Evolutionary conservation across 176 grass and related monocot species (phyloP), one percentile per base, ranked within the genome.

Genomic region (Areca catechu): DNA sequence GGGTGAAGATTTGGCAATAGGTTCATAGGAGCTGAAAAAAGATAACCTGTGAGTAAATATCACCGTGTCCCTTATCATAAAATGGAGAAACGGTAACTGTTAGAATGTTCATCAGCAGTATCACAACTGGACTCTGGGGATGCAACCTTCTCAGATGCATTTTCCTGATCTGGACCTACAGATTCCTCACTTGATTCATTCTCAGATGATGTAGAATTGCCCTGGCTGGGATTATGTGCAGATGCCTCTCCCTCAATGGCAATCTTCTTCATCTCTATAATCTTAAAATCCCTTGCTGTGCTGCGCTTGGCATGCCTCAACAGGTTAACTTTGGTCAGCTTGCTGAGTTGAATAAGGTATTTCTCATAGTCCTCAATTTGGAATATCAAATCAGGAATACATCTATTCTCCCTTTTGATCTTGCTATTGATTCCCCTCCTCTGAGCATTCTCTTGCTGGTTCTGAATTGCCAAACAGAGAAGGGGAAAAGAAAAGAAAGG

Each of bases 311-410:
- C 90, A 62, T 95, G 52, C 67, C 85, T 76, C 82, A 95, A 67
- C 51, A 89, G 62, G 55, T 95, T 89, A 54, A 95, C 55, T 67
- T 89, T 86, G 16, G 76, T 80, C 27, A 81, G 59, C 54, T 95
- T 95, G 55, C 82, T 86, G 53, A 95, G 64, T 49, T 89, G 86
- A 56, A 95, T 95, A 50, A 95, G 68, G 71, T 95, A 79, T 71
- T 83, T 95, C 69, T 95, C 90, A 28, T 95, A 95, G 65, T 95
- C 82, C 75, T 95, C 85, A 23, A 95, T 86, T 53, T 86, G 85
- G 63, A 86, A 95, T 80, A 95, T 95, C 71, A 95, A 73, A 79
- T 95, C 82, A 63, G 90, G 90, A 18, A 95, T 83, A 54, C 82
- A 89, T 74, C 73, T 82, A 67, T 69, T 89, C 74, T 95, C 90